phyloP scores from a whole-genome alignment of 192 early-diverging fungal species.

The Cetraspora pellucida region DNA sequence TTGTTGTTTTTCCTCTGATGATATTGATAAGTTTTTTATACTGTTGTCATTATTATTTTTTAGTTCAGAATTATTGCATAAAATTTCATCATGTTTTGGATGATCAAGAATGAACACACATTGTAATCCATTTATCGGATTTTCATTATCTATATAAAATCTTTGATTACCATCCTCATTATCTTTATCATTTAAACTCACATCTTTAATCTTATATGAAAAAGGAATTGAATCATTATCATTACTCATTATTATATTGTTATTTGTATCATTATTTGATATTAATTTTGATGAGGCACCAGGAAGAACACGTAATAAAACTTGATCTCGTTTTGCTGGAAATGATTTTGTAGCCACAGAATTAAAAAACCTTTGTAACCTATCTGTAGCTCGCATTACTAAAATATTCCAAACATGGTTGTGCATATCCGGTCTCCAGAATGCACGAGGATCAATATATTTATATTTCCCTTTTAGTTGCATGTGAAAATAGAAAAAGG shows the following conservation, averaged over 20 bases:
- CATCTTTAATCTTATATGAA: no score
- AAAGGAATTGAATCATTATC: no score
- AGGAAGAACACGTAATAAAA: neutral
- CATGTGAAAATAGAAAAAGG: no score
- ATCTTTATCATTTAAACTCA: neutral
- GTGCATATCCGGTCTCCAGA: conserved; percentile 22
- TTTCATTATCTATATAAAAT: neutral
- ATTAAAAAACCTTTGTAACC: neutral
- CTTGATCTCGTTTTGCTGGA: neutral
- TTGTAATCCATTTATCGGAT: neutral
- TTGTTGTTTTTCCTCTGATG: neutral
- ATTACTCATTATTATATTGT: no score
- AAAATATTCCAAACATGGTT: conserved; percentile 20
- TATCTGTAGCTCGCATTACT: neutral
- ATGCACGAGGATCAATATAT: neutral
- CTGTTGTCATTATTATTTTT: neutral
- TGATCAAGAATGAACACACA: conserved; percentile 19
- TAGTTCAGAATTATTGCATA: neutral
- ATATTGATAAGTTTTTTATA: neutral
- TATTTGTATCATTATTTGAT: no score
- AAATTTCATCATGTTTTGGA: neutral
- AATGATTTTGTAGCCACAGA: neutral
- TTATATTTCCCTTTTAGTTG: conserved; percentile 16
- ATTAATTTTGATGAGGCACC: no score
- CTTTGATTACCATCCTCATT: neutral